Base-by-base conservation (phyloP, 139 green algal species). In the Pleodorina starrii region DNA sequence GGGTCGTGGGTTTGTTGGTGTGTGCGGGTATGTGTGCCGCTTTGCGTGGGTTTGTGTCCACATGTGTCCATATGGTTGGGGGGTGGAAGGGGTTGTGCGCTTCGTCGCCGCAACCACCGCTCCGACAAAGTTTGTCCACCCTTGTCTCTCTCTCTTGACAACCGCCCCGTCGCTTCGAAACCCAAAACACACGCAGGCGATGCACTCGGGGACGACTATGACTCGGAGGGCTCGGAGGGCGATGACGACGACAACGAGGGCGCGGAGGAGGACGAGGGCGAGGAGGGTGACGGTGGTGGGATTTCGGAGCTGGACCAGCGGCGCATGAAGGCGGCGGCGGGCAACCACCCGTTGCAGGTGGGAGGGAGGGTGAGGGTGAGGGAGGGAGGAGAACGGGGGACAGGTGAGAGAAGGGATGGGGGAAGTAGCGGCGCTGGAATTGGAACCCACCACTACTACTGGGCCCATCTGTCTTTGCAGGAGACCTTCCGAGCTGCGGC, bases 331-430 rank as follows among this genome's bases (percentile, higher is more conserved):
- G 86, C 90, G 5, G 96, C 96, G 42, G 94, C 93, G 17, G 96
- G 96, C 2, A 84, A 91, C 86, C 92, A 98, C 84, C 94, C 95
- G 27, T 90, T 98, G 90, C 96, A 98, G 59, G 90, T 87, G 76
- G 16, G 46, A 16, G 72, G 6, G 29, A 43, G 66, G 27, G 42
- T 42, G 40, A 59, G n/a, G n/a, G n/a, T n/a, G n/a, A n/a, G n/a
- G n/a, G n/a, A n/a, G n/a, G n/a, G n/a, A n/a, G n/a, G n/a, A n/a
- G n/a, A n/a, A n/a, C n/a, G n/a, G n/a, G n/a, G n/a, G n/a, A n/a
- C n/a, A n/a, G n/a, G n/a, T n/a, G n/a, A n/a, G n/a, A n/a, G n/a
- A n/a, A n/a, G n/a, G n/a, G n/a, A n/a, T n/a, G n/a, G n/a, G n/a
- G n/a, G n/a, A n/a, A n/a, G n/a, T n/a, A 66, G 29, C 29, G 54